phyloP scores from a whole-genome alignment of 75 land plant genomes.

The Pinus taeda region DNA sequence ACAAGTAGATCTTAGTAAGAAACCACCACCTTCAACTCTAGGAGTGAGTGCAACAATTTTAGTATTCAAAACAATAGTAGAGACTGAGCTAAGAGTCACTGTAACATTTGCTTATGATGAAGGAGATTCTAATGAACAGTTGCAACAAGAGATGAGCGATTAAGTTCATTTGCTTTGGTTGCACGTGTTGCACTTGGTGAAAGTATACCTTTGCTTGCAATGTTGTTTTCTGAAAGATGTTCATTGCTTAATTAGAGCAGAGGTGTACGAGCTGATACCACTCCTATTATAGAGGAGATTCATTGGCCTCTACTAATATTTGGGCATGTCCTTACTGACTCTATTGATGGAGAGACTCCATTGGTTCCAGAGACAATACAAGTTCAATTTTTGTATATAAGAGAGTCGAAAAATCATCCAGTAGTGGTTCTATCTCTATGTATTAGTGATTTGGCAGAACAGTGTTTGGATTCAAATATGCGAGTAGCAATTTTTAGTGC shows the following conservation, averaged over 20 bases:
- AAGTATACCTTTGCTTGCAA: conserved; percentile 60
- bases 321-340: conserved; percentile 92
- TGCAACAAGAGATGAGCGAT: conserved; percentile 84
- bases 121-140: conserved; percentile 58
- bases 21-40: conserved; percentile 37
- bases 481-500: too few relatives aligned
- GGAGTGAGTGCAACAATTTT: conserved; percentile 45
- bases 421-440: conserved; percentile 62
- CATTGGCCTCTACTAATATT: conserved; percentile 79
- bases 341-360: conserved; percentile 89
- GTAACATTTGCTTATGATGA: conserved; percentile 70
- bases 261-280: conserved; percentile 46
- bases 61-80: conserved; percentile 67
- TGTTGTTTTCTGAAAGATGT: conserved; percentile 66
- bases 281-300: conserved; percentile 73
- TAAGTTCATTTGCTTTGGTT: conserved; percentile 81
- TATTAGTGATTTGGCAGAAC: too few relatives aligned
- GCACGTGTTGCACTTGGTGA: neutral
- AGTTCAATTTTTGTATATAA: conserved; percentile 22
- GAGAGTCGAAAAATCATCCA: conserved; percentile 68
- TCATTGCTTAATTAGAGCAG: conserved; percentile 56
- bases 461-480: conserved; percentile 11
- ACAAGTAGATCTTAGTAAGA: conserved; percentile 19
- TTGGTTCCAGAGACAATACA: conserved; percentile 77
- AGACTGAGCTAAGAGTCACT: conserved; percentile 78